Evolutionary conservation across 345 rosid genomes (phyloP), one percentile per base, ranked within the genome.

Genomic region (Lenwebbia sp.): DNA sequence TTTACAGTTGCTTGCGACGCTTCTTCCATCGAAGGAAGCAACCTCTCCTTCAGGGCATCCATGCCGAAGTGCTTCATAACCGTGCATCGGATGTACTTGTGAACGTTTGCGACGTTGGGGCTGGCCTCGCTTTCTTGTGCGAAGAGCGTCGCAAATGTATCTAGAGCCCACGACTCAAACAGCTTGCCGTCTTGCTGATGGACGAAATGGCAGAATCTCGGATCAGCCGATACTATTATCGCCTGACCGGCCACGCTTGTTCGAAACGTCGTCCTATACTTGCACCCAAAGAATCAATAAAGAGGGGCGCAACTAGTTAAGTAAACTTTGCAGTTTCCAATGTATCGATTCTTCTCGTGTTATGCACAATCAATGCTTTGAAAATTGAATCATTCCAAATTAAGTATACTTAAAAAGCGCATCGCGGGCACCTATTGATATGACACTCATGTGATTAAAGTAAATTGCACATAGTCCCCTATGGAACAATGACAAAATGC

Each of bases 221-320:
- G 54, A 37, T 90, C 90, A 3, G 89, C 88, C 25, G 87, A 85
- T 7, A 88, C 83, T n/a, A 88, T 84, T 50, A 90, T 60, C 13
- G 58, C 37, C 55, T 74, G 41, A 26, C 88, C 89, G 4, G 85
- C 86, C 25, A 90, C 40, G 13, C 82, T 88, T 5, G 89, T 88
- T 28, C 75, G 62, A 78, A 87, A 90, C 30, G 89, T 83, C 26
- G 47, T 88, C 84, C 90, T 88, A 19, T 86, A 86, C 57, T 87
- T 86, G 7, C 70, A 40, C n/a, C 40, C 23, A 17, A 23, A 28
- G n/a, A 50, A n/a, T 40, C 23, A 54, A 33, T 17, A 19, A 44
- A 82, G 30, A 19, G 33, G 19, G 52, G 14, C 13, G 75, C 19
- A 30, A 17, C 10, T 62, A 28, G 22, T 62, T 62, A 14, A 62